Base-by-base conservation (phyloP, 2,329 filamentous ascomycete genomes). In the Aspergillus aculeatinus region DNA sequence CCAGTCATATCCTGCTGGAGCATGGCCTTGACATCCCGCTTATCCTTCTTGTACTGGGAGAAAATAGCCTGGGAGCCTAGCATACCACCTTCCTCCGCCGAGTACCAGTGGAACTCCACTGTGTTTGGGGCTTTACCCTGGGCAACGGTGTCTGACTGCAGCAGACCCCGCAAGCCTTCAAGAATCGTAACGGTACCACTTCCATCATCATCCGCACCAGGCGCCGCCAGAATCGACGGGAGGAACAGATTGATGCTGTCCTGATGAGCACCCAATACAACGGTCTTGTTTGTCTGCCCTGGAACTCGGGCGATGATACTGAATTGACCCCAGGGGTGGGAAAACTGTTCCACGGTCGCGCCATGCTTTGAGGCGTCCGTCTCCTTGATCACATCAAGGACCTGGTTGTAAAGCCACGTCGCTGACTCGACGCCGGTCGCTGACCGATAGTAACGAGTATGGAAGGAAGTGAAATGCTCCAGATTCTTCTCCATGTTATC, bases 1-100 rank as follows among this genome's bases (percentile, higher is more conserved):
- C 94, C 94, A 1, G 92, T 96, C 94, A 98, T 98, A 77, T 98
- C 94, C 78, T 98, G 94, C 80, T 98, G 94, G 57, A 98, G 85
- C 95, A 98, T 98, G 35, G 94, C 94, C 79, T 94, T 96, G 75
- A 98, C 84, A 65, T 94, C 87, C 27, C 88, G 85, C 33, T 84
- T 83, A 23, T 85, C 77, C 73, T 88, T 86, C 76, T 90, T 88
- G 72, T 98, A 98, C 7, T 85, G 80, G 54, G 85, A 83, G 81
- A 97, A 98, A 74, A 98, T 90, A 57, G 90, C 93, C 75, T 96
- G 92, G 69, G 89, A 94, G 60, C 92, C 92, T 3, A 96, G 84
- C 50, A 96, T 82, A 35, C 93, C 92, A 54, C 89, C 92, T 76
- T 96, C 92, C 75, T 96, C 92, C 11, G 91, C 92, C 49, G 88